These are phyloP conservation scores for Rhynchosporium graminicola DNA, from an alignment of 2,329 filamentous ascomycete species.

Conservation along the genomic window DNA sequence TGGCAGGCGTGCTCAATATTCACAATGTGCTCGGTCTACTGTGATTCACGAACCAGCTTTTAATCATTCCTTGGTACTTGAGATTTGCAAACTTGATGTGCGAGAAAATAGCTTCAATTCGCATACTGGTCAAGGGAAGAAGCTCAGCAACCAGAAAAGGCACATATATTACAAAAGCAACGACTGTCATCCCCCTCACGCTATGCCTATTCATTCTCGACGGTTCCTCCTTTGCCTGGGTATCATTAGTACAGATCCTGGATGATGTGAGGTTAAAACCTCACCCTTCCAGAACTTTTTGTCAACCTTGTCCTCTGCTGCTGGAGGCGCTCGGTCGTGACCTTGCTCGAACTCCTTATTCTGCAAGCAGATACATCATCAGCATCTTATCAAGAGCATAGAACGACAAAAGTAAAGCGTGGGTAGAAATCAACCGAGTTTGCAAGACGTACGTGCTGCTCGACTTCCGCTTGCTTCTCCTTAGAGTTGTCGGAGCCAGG, in stretches of 20 bases:
- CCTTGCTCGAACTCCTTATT: conserved; percentile 58
- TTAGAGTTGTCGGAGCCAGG: conserved; percentile 36
- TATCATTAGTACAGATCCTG: conserved; percentile 11
- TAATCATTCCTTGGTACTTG: too few relatives aligned
- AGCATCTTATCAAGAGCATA: not conserved
- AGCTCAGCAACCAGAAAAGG: not conserved
- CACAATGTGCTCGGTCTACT: not conserved
- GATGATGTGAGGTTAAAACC: not conserved
- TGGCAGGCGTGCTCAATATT: not conserved
- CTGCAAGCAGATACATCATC: not conserved
- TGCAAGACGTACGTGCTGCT: conserved; percentile 46
- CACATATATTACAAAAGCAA: not conserved
- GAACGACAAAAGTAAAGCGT: not conserved
- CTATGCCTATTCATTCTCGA: conserved; percentile 12
- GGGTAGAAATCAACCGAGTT: not conserved
- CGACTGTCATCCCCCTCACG: not conserved
- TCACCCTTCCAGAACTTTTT: conserved; percentile 54
- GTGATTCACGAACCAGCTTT: too few relatives aligned
- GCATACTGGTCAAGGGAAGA: not conserved
- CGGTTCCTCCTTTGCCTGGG: conserved; percentile 29
- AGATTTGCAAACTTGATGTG: too few relatives aligned
- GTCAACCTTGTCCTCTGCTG: conserved; percentile 53
- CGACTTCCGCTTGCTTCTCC: conserved; percentile 58
- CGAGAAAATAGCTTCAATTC: too few relatives aligned
- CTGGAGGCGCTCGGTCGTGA: conserved; percentile 49